Base-by-base conservation (phyloP, 805 yeast genomes). In the Crinitomyces ghanaensis region DNA sequence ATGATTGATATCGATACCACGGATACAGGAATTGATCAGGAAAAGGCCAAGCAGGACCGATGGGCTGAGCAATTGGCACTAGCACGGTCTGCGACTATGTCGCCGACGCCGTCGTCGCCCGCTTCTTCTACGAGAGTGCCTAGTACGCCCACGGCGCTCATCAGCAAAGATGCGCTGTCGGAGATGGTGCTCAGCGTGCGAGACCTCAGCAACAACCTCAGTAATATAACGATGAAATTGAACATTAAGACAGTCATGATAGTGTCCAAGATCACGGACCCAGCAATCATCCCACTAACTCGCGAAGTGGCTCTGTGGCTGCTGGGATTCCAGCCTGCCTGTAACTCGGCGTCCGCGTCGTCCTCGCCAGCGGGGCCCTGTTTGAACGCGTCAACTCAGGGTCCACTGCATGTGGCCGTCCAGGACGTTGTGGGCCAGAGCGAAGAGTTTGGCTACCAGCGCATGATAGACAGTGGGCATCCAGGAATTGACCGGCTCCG, bases 391-490 rank as follows among this genome's bases (percentile, higher is more conserved):
- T n/a, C n/a, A n/a, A n/a, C n/a, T 6, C 30, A 28, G 14, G 30
- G 30, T 6, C 30, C 30, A 7, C 19, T 28, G 20, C 16, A 28
- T 16, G 15, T 28, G 4, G 81, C 75, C 51, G 93, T 88, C 7
- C 95, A 88, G 50, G 62, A 68, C 35, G 71, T 74, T 39, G 60
- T 88, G 37, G 65, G 70, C 44, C 53, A 61, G 12, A 76, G 79
- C 42, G 65, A 68, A 35, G 62, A 79, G 42, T 86, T 88, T 50
- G 73, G 73, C 45, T 68, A 71, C 2, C 59, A 56, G 2, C 73
- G 72, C 1, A 50, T 84, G 19, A 44, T 60, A 5, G 62, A 57
- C 26, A 70, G 68, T 25, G 49, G 66, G 34, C 71, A 75, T 2
- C 47, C 60, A 2, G 33, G 26, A 33, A 65, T 72, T 18, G 43